A percentile compares a stretch with the other conserved stretches of the same genome.
These are phyloP conservation scores for Aegle marmelos DNA, from an alignment of 345 rosid genomes.

Conservation along the genomic window DNA sequence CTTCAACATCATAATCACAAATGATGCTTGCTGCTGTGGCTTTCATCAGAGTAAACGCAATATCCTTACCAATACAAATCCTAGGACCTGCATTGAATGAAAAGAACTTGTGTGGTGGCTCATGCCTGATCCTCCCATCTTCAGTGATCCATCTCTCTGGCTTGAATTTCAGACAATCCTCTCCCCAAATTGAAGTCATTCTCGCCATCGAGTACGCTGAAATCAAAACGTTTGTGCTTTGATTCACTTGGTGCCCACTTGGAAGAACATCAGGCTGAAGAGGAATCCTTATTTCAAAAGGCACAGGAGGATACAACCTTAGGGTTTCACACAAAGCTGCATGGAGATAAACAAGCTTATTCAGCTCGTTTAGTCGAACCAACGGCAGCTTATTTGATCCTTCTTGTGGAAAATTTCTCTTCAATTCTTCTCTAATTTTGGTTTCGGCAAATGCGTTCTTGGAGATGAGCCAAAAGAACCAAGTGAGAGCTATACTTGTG, in stretches of 20 bases:
- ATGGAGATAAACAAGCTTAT: constrained; percentile 9
- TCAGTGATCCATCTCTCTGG: constrained; percentile 38
- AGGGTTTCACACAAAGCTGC: constrained; percentile 11
- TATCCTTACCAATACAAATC: constrained; percentile 33
- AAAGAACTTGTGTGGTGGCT: constrained; percentile 29
- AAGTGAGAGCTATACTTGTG: constrained; percentile 29
- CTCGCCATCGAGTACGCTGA: constrained; percentile 13
- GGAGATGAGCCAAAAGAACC: constrained; percentile 40
- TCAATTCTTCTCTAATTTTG: constrained; percentile 30
- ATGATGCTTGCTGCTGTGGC: constrained; percentile 21
- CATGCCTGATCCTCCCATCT: constrained; percentile 29
- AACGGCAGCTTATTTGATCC: not conserved
- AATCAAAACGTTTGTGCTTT: constrained; percentile 6
- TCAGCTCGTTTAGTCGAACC: not conserved
- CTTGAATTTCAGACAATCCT: constrained; percentile 34
- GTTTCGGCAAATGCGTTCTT: constrained; percentile 16
- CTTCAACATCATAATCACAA: constrained; percentile 16
- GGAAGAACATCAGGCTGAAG: not conserved
- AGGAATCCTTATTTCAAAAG: constrained; percentile 9
- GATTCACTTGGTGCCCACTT: not conserved
- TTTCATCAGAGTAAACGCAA: constrained; percentile 33
- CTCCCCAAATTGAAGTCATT: constrained; percentile 24
- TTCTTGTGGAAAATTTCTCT: not conserved
- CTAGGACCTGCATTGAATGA: constrained; percentile 36
- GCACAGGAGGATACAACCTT: constrained; percentile 1